Conservation (phyloP, 1,284 basidiomycete species). For the Cutaneotrichosporon dermatis region DNA sequence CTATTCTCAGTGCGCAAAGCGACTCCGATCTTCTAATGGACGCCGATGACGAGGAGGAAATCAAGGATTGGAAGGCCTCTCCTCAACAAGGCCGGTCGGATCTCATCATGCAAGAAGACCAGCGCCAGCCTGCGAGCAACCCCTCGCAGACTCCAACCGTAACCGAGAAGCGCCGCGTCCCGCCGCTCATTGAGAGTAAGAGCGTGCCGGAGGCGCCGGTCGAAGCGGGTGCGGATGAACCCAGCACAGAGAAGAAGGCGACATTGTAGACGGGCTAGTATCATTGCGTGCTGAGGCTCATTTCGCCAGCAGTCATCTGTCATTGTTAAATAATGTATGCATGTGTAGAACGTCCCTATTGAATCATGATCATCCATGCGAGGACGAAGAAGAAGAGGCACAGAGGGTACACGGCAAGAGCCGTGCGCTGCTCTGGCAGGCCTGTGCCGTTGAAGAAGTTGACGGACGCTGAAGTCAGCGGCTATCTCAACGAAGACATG, state of each 20-base stretch:
- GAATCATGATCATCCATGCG: conserved; percentile 92
- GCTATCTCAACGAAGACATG: background rate
- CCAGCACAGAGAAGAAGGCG: too few species aligned
- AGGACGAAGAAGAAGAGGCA: conserved; percentile 58
- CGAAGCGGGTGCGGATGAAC: too few species aligned
- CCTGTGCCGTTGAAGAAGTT: conserved; percentile 92
- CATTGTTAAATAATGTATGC: background rate
- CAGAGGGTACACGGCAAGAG: conserved; percentile 88
- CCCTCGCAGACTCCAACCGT: too few species aligned
- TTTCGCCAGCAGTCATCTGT: too few species aligned
- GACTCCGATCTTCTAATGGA: conserved; percentile 1
- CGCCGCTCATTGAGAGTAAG: too few species aligned
- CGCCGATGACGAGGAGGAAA: background rate
- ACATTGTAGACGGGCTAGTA: too few species aligned
- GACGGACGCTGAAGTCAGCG: conserved; percentile 63
- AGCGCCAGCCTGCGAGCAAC: too few species aligned
- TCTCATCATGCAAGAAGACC: too few species aligned
- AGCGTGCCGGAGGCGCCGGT: too few species aligned
- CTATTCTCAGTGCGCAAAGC: too few species aligned
- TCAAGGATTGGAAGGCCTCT: background rate
- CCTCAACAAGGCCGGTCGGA: background rate
- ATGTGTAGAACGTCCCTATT: conserved; percentile 47
- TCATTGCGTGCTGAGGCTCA: too few species aligned
- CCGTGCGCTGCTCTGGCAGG: conserved; percentile 77
- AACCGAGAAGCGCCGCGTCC: too few species aligned